phyloP scores from a whole-genome alignment of 2,329 filamentous ascomycete genomes.

The Neofusicoccum sp. region DNA sequence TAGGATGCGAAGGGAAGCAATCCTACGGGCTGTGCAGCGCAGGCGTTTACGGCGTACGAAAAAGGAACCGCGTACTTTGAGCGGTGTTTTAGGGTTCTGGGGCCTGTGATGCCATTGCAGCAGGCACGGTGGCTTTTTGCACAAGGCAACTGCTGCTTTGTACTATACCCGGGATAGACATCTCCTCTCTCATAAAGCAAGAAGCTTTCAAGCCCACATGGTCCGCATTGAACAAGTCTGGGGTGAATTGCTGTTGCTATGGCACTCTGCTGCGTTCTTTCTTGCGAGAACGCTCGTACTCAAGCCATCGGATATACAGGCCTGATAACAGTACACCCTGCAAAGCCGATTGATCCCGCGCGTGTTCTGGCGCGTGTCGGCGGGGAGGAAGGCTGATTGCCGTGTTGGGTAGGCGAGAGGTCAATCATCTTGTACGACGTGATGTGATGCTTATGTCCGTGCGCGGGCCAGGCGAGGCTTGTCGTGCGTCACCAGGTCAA shows the following conservation, averaged over 20 bases:
- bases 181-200: constrained; percentile 16
- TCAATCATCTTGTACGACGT: too few species aligned
- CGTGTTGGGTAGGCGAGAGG: too few species aligned
- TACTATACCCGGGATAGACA: constrained; percentile 18
- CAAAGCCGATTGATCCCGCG: too few species aligned
- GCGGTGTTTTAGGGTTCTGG: neutral
- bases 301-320: too few species aligned
- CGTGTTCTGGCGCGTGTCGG: too few species aligned
- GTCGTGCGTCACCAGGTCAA: neutral
- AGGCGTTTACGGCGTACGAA: neutral
- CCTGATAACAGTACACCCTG: too few species aligned
- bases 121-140: constrained; percentile 11
- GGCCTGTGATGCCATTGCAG: neutral
- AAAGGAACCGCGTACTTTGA: too few species aligned
- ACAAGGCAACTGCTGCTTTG: constrained; percentile 11
- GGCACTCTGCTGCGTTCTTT: too few species aligned
- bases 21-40: constrained; percentile 6
- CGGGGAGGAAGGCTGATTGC: too few species aligned
- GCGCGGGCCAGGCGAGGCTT: neutral
- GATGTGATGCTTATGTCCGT: neutral
- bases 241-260: too few species aligned
- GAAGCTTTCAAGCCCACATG: neutral
- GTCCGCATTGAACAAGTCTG: too few species aligned
- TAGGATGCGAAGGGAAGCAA: neutral
- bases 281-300: too few species aligned